Conservation (phyloP, 805 yeast species). For the Ogataea parapolymorpha region DNA sequence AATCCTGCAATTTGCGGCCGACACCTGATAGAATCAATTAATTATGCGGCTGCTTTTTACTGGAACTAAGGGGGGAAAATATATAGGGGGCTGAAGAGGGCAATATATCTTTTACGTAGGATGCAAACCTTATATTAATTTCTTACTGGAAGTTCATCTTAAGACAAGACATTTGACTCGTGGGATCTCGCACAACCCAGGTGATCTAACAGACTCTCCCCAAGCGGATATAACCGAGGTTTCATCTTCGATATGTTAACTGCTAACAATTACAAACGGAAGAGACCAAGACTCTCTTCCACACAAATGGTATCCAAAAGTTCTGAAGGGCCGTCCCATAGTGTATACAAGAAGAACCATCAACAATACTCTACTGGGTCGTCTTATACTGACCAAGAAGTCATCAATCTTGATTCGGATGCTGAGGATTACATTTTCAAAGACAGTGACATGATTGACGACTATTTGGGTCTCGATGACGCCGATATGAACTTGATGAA, state of each 20-base stretch:
- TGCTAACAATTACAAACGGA: conserved; percentile 30
- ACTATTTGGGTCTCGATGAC: conserved; percentile 17
- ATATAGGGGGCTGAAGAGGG: conserved; percentile 10
- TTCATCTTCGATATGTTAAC: conserved; percentile 22
- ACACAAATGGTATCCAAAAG: conserved; percentile 10
- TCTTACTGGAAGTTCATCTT: background rate
- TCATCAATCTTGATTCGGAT: conserved; percentile 41
- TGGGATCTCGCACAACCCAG: too few species aligned
- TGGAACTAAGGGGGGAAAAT: background rate
- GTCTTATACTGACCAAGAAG: conserved; percentile 21
- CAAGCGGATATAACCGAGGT: background rate
- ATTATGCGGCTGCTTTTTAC: conserved; percentile 7
- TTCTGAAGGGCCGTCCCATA: conserved; percentile 3
- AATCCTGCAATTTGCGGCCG: background rate
- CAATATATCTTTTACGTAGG: conserved; percentile 5
- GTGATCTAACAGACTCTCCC: too few species aligned
- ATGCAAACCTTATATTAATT: conserved; percentile 2
- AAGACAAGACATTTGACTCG: background rate
- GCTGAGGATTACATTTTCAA: conserved; percentile 35
- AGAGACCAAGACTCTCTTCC: conserved; percentile 36
- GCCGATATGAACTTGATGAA: conserved; percentile 12
- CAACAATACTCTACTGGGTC: conserved; percentile 16
- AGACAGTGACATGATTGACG: conserved; percentile 12
- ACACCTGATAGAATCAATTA: conserved; percentile 2
- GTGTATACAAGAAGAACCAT: conserved; percentile 27